Evolutionary conservation across 805 yeast genomes (phyloP).

Genomic region (Candida dajiaensis): DNA sequence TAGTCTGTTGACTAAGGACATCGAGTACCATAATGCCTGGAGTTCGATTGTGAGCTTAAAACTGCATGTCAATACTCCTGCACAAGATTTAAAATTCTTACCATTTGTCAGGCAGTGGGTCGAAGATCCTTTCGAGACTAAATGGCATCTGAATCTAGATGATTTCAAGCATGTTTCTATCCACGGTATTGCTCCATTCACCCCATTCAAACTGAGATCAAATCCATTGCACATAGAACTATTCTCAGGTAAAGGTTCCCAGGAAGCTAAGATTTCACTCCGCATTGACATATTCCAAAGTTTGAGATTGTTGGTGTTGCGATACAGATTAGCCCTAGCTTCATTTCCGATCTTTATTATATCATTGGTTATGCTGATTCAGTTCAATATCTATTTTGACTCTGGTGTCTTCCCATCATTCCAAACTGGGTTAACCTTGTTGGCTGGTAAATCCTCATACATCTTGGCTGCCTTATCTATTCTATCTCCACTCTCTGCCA

Average conservation of each 20-base stretch:
- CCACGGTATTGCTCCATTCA: conserved; percentile 68
- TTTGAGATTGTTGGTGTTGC: conserved; percentile 60
- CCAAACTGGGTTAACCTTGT: conserved; percentile 36
- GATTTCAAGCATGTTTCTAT: conserved; percentile 33
- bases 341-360: conserved; percentile 63
- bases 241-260: background rate
- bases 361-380: conserved; percentile 46
- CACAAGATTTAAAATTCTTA: conserved; percentile 29
- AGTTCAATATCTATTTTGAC: conserved; percentile 40
- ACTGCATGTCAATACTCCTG: conserved; percentile 16
- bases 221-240: conserved; percentile 37
- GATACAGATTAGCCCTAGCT: conserved; percentile 72
- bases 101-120: conserved; percentile 68
- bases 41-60: conserved; percentile 55
- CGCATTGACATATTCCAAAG: conserved; percentile 52
- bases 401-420: conserved; percentile 37
- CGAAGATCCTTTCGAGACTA: conserved; percentile 63
- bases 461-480: conserved; percentile 25
- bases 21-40: conserved; percentile 53
- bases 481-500: conserved; percentile 35
- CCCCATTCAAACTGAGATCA: conserved; percentile 38
- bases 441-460: conserved; percentile 27
- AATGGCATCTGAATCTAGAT: conserved; percentile 62
- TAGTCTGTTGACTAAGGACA: conserved; percentile 36
- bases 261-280: background rate